Evolutionary conservation across 2,329 filamentous ascomycete species (phyloP).

Genomic region (Tolypocladium nubicola): DNA sequence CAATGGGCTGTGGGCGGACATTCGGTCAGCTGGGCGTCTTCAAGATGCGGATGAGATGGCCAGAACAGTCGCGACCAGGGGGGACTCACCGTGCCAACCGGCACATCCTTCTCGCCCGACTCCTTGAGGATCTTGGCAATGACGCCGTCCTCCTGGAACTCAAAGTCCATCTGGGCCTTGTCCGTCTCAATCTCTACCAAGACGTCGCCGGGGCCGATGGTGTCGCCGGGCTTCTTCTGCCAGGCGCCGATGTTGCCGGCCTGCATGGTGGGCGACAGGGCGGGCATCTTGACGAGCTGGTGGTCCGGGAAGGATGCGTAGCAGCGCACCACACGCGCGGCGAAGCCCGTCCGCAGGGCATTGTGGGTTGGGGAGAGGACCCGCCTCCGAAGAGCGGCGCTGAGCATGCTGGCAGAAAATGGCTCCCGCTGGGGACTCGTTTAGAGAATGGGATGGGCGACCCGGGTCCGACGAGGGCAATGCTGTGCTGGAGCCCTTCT

Average conservation of each 20-base stretch:
- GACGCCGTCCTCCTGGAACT: conserved; percentile 96
- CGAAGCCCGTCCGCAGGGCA: conserved; percentile 39
- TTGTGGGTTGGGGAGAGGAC: conserved; percentile 40
- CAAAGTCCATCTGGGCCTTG: conserved; percentile 99
- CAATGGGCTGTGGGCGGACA: conserved; percentile 63
- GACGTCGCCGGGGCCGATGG: conserved; percentile 82
- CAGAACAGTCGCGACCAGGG: conserved; percentile 5
- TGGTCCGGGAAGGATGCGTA: conserved; percentile 87
- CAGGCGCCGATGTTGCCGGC: conserved; percentile 91
- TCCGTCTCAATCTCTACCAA: conserved; percentile 98
- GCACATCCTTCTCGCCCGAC: conserved; percentile 83
- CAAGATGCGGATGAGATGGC: conserved; percentile 4
- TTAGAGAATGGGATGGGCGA: conserved; percentile 3
- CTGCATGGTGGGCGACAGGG: conserved; percentile 95
- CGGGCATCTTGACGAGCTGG: conserved; percentile 94
- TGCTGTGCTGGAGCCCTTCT: conserved; percentile 6
- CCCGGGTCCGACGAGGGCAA: conserved; percentile 2
- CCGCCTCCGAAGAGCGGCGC: conserved; percentile 53
- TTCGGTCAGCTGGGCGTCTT: conserved; percentile 5
- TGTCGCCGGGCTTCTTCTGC: conserved; percentile 95
- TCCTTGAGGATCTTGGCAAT: conserved; percentile 92
- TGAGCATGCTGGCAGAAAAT: conserved; percentile 41
- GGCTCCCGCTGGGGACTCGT: conserved; percentile 11
- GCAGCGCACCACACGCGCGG: conserved; percentile 48
- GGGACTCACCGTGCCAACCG: conserved; percentile 80